These are phyloP conservation scores for Aspergillus brunneoviolaceus DNA, from an alignment of 2,329 filamentous ascomycete species.

Conservation along the genomic window DNA sequence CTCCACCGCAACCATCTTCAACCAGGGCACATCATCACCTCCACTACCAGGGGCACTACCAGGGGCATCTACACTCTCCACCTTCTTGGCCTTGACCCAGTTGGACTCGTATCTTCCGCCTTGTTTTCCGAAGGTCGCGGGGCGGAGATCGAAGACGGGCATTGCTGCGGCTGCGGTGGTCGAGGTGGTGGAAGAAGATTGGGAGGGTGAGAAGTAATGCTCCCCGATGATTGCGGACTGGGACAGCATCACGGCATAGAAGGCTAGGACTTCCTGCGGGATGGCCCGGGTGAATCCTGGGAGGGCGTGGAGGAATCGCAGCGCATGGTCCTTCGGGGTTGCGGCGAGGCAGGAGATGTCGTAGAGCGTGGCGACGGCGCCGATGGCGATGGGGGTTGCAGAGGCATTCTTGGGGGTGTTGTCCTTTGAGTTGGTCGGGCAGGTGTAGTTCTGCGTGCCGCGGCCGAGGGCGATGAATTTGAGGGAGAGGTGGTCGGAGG, in stretches of 20 bases:
- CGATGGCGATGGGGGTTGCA: slow-evolving; percentile 37
- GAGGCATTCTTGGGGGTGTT: slow-evolving; percentile 10
- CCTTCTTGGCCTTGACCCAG: slow-evolving; percentile 30
- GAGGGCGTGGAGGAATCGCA: slow-evolving; percentile 29
- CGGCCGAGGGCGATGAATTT: slow-evolving; percentile 48
- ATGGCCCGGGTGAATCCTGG: slow-evolving; percentile 22
- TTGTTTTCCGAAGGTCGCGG: slow-evolving; percentile 14
- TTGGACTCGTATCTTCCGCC: slow-evolving; percentile 9
- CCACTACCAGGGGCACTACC: slow-evolving; percentile 21
- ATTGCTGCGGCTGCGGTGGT: not conserved
- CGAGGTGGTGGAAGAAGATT: too few species aligned
- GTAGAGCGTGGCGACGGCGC: slow-evolving; percentile 49
- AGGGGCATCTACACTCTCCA: slow-evolving; percentile 30
- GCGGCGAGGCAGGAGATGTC: slow-evolving; percentile 40
- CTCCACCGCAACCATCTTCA: slow-evolving; percentile 29
- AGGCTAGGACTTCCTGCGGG: slow-evolving; percentile 29
- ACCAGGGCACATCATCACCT: slow-evolving; percentile 34
- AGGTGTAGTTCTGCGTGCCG: slow-evolving; percentile 55
- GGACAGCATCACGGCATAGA: slow-evolving; percentile 21
- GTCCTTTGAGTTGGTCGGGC: slow-evolving; percentile 26
- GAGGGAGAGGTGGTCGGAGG: slow-evolving; percentile 33
- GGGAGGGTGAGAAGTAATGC: slow-evolving; percentile 33
- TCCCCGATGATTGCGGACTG: slow-evolving; percentile 34
- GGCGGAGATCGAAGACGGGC: slow-evolving; percentile 35
- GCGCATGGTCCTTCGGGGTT: too few species aligned